Evolutionary conservation across 2,329 filamentous ascomycete genomes (phyloP).

Genomic region (Coleophoma cylindrospora): DNA sequence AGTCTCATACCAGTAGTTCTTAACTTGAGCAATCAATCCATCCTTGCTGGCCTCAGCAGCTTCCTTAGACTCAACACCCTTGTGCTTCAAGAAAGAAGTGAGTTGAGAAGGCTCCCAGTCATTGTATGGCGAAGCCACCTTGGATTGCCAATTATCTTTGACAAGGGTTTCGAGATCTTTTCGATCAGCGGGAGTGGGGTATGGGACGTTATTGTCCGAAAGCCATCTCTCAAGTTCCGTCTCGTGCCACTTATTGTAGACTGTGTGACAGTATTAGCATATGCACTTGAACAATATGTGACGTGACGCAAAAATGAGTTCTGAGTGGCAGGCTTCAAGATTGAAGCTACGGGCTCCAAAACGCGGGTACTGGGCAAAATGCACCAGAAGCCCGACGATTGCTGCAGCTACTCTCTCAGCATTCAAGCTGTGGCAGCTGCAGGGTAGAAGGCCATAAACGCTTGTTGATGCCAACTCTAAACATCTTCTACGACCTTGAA

Average conservation of each 20-base stretch:
- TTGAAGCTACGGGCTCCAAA: background rate
- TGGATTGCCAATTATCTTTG: conserved; percentile 80
- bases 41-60: conserved; percentile 65
- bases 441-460: too few relatives aligned
- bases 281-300: background rate
- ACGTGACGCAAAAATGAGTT: background rate
- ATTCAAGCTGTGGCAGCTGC: too few relatives aligned
- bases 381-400: too few relatives aligned
- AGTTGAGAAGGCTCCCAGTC: conserved; percentile 71
- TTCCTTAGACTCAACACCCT: conserved; percentile 66
- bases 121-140: conserved; percentile 70
- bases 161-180: conserved; percentile 93
- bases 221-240: conserved; percentile 97
- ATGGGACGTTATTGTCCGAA: conserved; percentile 83
- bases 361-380: too few relatives aligned
- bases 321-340: background rate
- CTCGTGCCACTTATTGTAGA: conserved; percentile 98
- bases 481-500: too few relatives aligned
- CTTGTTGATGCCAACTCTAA: too few relatives aligned
- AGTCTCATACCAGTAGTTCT: conserved; percentile 71
- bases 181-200: conserved; percentile 85
- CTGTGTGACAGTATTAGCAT: conserved; percentile 41
- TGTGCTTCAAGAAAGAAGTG: conserved; percentile 60
- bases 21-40: conserved; percentile 63
- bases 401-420: too few relatives aligned